Evolutionary conservation across 371 early-diverging fungal genomes (phyloP).

Genomic region (Mortierella sp.): DNA sequence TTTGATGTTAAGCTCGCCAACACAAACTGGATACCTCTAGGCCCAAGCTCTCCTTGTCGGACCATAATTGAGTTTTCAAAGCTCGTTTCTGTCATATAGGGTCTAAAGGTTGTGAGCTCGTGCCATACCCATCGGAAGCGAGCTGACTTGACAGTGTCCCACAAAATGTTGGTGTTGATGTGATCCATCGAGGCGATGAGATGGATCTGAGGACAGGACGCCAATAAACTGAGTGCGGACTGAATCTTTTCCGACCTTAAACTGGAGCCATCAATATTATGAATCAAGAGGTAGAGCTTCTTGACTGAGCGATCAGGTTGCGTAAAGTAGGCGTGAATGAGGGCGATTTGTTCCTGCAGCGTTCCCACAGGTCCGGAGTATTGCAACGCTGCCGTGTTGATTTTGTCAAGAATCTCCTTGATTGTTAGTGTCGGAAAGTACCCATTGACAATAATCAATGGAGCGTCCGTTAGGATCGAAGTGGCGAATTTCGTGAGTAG

Average conservation of each 20-base stretch:
- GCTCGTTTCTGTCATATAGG: constrained; percentile 85
- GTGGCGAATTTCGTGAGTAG: constrained; percentile 81
- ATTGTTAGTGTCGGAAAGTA: constrained; percentile 83
- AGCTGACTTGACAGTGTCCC: constrained; percentile 81
- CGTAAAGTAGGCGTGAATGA: constrained; percentile 74
- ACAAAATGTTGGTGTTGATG: constrained; percentile 88
- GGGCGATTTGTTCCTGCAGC: constrained; percentile 73
- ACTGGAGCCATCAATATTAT: constrained; percentile 91
- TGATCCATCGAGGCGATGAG: constrained; percentile 93
- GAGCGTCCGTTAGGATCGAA: constrained; percentile 66
- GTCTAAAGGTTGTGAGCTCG: constrained; percentile 88
- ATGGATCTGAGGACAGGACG: constrained; percentile 74
- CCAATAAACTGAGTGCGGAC: constrained; percentile 74
- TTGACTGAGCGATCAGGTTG: constrained; percentile 61
- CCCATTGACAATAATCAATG: constrained; percentile 86
- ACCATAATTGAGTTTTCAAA: constrained; percentile 84
- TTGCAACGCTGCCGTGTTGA: constrained; percentile 64
- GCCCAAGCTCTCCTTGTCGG: constrained; percentile 66
- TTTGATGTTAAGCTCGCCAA: constrained; percentile 86
- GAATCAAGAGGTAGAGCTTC: constrained; percentile 81
- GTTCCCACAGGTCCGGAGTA: constrained; percentile 60
- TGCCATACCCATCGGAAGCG: constrained; percentile 91
- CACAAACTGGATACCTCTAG: constrained; percentile 85
- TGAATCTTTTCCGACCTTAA: constrained; percentile 83
- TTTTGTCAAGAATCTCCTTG: constrained; percentile 76